A percentile compares a stretch with the other conserved stretches of the same genome.
These are phyloP conservation scores for Candida xyloterini DNA, from an alignment of 805 yeast species.

Conservation along the genomic window DNA sequence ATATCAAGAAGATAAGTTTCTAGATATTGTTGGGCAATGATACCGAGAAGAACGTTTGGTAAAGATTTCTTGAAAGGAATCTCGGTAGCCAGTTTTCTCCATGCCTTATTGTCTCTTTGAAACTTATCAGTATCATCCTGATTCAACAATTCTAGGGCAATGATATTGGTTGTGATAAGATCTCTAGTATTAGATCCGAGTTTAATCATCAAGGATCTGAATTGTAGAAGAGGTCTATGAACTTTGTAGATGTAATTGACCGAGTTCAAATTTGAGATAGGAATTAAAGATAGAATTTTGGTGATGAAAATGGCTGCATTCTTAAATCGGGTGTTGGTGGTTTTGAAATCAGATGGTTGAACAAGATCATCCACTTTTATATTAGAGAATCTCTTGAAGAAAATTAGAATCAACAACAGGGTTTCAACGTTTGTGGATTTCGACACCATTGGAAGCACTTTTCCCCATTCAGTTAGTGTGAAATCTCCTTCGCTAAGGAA, in stretches of 20 bases:
- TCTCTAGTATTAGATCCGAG: constrained; percentile 50
- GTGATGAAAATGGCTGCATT: constrained; percentile 41
- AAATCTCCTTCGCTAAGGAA: constrained; percentile 42
- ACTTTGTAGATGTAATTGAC: constrained; percentile 66
- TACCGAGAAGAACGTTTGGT: constrained; percentile 63
- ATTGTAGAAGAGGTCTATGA: constrained; percentile 61
- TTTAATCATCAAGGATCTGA: constrained; percentile 61
- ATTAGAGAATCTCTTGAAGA: constrained; percentile 37
- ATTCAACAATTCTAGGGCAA: constrained; percentile 47
- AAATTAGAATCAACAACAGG: constrained; percentile 45
- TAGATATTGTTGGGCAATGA: constrained; percentile 53
- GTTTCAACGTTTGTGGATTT: constrained; percentile 34
- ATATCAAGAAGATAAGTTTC: constrained; percentile 30
- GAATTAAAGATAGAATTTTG: constrained; percentile 47
- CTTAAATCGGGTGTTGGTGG: constrained; percentile 38
- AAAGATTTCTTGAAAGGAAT: constrained; percentile 59
- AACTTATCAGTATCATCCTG: constrained; percentile 55
- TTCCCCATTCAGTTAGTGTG: constrained; percentile 51
- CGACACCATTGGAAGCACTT: constrained; percentile 39
- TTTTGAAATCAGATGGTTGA: constrained; percentile 30
- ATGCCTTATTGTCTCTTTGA: constrained; percentile 41
- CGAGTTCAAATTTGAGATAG: constrained; percentile 46
- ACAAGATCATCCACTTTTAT: constrained; percentile 42
- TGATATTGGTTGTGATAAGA: constrained; percentile 49
- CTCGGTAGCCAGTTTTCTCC: constrained; percentile 55